phyloP scores from a whole-genome alignment of 169 alveolate genomes.

The Haemoproteus tartakovskyi region DNA sequence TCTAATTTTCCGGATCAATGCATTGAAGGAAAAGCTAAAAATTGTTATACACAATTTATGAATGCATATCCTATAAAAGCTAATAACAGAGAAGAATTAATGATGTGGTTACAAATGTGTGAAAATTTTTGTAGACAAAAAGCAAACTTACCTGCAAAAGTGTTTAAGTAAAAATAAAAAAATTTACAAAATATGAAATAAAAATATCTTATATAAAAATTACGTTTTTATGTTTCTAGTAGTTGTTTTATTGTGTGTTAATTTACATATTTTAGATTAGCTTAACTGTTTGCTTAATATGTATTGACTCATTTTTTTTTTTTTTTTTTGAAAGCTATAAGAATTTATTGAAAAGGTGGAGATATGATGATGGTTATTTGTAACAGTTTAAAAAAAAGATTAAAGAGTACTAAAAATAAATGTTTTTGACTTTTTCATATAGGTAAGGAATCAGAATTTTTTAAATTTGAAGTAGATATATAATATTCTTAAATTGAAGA shows the following conservation, averaged over 20 bases:
- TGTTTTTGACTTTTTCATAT: too few species aligned
- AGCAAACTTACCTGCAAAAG: constrained; percentile 62
- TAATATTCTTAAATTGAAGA: too few species aligned
- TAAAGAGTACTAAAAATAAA: too few species aligned
- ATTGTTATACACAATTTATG: constrained; percentile 39
- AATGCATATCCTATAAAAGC: constrained; percentile 56
- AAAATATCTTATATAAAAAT: too few species aligned
- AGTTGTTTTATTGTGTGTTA: too few species aligned
- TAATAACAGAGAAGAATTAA: constrained; percentile 29
- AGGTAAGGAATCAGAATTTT: too few species aligned
- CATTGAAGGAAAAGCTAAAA: constrained; percentile 56
- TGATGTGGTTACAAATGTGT: constrained; percentile 67
- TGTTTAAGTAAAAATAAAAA: constrained; percentile 37
- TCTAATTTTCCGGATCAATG: constrained; percentile 64
- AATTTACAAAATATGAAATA: neutral
- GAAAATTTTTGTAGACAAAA: constrained; percentile 63
- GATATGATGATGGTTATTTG: constrained; percentile 61
- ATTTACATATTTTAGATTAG: too few species aligned
- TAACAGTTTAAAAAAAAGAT: too few species aligned
- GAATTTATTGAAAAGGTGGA: constrained; percentile 61
- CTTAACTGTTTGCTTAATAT: too few species aligned
- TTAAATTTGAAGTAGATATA: too few species aligned
- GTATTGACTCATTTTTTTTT: too few species aligned
- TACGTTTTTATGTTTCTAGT: too few species aligned
- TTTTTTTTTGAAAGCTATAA: constrained; percentile 24